Base-by-base conservation (phyloP, 2,329 filamentous ascomycete species). In the Fusarium setosum region DNA sequence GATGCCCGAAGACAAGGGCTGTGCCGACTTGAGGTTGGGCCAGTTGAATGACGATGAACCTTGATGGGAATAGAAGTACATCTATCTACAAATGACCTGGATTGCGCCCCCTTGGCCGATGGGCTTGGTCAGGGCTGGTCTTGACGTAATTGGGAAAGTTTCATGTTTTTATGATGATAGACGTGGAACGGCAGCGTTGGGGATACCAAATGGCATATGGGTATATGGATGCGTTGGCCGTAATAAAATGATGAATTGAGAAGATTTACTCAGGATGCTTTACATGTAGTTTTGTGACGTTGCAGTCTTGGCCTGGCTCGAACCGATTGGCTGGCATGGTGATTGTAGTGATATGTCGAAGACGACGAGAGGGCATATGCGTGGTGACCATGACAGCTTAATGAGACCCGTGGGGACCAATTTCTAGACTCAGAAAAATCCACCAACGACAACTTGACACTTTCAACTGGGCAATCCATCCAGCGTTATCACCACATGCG, bases 41-140 rank as follows among this genome's bases (percentile, higher is more conserved):
- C 26, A 58, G 49, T 12, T 32, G n/a, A 31, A 9, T 49, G 20
- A 50, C 26, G 40, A 38, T 34, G 35, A 47, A 17, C 40, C 41
- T 47, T 26, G 42, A 50, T 31, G 37, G 38, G 45, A 53, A 40
- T 17, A 42, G 55, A 57, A 54, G 53, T 57, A 59, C 55, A 69
- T 69, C 49, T 59, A 69, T 67, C 58, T 65, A 47, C 61, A 67
- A 65, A 57, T 61, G 51, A 49, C 61, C 61, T 59, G 65, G 59
- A 71, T 69, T 65, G 61, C 70, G 66, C 70, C 70, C 68, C 65
- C 62, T 66, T 54, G 56, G 40, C 53, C 41, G 32, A 50, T 54
- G 9, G 42, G 56, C n/a, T 44, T 24, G 47, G 61, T 13, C 20
- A 50, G 61, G 70, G 70, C 62, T 57, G 70, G 69, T 66, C 69